phyloP scores from a whole-genome alignment of 495 filamentous ascomycete genomes.

The Filosporella fistucella region DNA sequence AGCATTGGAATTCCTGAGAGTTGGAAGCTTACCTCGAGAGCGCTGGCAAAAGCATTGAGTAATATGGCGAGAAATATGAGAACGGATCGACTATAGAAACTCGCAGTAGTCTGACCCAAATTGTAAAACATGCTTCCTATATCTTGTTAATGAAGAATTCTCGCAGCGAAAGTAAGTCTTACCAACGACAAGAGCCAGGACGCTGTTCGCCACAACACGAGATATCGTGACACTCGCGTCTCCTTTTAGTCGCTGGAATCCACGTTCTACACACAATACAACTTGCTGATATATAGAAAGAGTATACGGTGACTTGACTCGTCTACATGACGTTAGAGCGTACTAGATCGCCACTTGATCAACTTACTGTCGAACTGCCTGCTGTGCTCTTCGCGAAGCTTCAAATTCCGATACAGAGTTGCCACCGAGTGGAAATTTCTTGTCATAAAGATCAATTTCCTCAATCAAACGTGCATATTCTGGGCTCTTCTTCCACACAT shows the following conservation, averaged over 20 bases:
- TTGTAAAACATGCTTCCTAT: constrained; percentile 69
- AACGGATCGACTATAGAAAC: constrained; percentile 63
- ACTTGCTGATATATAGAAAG: constrained; percentile 51
- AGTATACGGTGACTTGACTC: constrained; percentile 55
- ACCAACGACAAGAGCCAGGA: constrained; percentile 38
- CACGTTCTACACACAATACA: constrained; percentile 46
- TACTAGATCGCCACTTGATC: not conserved
- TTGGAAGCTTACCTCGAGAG: constrained; percentile 34
- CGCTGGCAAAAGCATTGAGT: constrained; percentile 47
- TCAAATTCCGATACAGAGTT: constrained; percentile 61
- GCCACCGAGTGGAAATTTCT: constrained; percentile 55
- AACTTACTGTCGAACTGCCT: constrained; percentile 55
- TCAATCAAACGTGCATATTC: constrained; percentile 56
- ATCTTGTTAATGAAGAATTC: not conserved
- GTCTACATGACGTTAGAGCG: constrained; percentile 41
- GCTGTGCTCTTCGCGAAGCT: constrained; percentile 56
- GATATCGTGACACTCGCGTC: constrained; percentile 68
- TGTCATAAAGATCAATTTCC: constrained; percentile 66
- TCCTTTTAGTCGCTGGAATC: constrained; percentile 60
- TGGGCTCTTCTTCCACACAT: constrained; percentile 64
- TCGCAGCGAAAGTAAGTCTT: constrained; percentile 20
- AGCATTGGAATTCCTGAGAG: constrained; percentile 29
- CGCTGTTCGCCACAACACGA: constrained; percentile 63
- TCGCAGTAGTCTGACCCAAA: constrained; percentile 51
- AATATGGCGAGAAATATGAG: constrained; percentile 47